These are phyloP conservation scores for Magnolia changhungtana DNA, from an alignment of 164 flowering plant species.

Conservation along the genomic window DNA sequence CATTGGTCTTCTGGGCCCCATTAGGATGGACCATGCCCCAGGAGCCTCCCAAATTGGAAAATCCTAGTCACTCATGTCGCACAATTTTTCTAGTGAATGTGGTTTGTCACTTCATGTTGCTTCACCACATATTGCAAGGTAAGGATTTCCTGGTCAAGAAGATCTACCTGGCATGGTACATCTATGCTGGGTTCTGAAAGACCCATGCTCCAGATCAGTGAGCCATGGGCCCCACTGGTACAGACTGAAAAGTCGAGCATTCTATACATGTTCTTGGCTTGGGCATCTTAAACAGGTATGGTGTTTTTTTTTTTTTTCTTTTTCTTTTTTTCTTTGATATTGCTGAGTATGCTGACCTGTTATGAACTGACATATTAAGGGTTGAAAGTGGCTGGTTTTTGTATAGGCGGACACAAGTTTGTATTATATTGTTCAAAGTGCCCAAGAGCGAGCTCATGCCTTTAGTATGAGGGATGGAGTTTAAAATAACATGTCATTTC, in stretches of 20 bases:
- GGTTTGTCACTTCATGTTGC: no score
- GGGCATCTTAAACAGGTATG: not conserved
- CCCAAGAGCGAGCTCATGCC: not conserved
- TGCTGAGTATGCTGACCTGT: conserved; percentile 2
- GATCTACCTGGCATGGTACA: no score
- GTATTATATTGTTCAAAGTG: conserved; percentile 4
- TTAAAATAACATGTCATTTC: not conserved
- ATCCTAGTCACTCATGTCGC: no score
- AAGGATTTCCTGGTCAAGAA: no score
- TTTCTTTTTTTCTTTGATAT: not conserved
- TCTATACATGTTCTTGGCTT: not conserved
- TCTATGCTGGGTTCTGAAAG: no score
- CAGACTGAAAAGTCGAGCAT: not conserved
- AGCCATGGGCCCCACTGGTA: not conserved
- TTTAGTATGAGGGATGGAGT: not conserved
- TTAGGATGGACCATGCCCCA: no score
- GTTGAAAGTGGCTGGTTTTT: conserved; percentile 24
- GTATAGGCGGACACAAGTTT: conserved; percentile 1
- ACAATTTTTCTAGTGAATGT: no score
- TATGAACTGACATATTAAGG: conserved; percentile 1
- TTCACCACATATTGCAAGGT: no score
- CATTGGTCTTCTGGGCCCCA: no score
- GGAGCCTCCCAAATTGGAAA: no score
- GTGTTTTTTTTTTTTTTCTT: not conserved
- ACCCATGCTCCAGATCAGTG: no score